Evolutionary conservation across 257 asterid genomes (phyloP).

Genomic region (Solanum pimpinellifolium): DNA sequence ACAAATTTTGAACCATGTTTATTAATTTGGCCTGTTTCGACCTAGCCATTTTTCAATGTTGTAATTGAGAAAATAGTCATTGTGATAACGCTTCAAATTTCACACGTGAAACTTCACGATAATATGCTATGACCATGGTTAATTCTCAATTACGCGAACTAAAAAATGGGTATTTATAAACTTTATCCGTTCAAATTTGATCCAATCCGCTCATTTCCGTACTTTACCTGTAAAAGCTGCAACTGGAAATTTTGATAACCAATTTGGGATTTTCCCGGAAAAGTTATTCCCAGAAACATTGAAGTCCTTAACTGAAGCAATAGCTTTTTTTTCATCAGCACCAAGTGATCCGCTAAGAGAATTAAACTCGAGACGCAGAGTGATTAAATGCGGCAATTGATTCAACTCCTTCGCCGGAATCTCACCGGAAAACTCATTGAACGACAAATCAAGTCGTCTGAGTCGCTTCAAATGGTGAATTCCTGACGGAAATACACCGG

Average conservation of each 20-base stretch:
- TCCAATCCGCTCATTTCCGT: neutral
- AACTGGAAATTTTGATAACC: slow-evolving; percentile 18
- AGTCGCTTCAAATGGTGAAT: slow-evolving; percentile 5
- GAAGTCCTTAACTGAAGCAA: neutral
- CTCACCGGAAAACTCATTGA: slow-evolving; percentile 11
- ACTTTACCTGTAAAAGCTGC: slow-evolving; percentile 8
- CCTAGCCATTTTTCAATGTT: neutral
- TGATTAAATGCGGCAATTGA: slow-evolving; percentile 17
- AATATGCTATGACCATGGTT: neutral
- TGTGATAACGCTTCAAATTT: neutral
- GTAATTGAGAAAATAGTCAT: neutral
- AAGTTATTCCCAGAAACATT: slow-evolving; percentile 18
- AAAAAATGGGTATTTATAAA: neutral
- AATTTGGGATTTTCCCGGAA: slow-evolving; percentile 13
- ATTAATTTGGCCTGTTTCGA: neutral
- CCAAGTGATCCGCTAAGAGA: slow-evolving; percentile 13
- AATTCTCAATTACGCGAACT: neutral
- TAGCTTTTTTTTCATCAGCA: neutral
- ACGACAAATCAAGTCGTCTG: slow-evolving; percentile 21
- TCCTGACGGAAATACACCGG: slow-evolving; percentile 13
- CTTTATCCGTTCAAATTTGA: neutral
- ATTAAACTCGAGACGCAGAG: slow-evolving; percentile 21
- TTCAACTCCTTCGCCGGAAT: slow-evolving; percentile 18
- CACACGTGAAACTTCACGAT: neutral
- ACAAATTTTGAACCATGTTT: neutral